phyloP scores from a whole-genome alignment of 1,284 basidiomycete species.

The Leccinum solheimii region DNA sequence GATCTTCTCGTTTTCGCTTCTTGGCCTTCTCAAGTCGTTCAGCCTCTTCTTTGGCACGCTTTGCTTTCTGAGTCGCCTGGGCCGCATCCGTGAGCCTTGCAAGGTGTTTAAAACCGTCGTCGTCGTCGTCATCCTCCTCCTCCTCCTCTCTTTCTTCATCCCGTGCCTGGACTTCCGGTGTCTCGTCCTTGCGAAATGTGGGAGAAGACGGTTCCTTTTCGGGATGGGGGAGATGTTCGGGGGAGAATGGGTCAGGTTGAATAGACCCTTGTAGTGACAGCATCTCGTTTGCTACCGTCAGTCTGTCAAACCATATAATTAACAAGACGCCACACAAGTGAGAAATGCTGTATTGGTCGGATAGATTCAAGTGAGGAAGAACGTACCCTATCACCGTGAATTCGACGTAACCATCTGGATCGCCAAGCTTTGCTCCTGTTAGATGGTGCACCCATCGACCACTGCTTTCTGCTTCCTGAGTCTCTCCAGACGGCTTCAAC shows the following conservation, averaged over 20 bases:
- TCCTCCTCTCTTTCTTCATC: constrained; percentile 26
- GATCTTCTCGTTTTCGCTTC: constrained; percentile 35
- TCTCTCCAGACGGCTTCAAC: constrained; percentile 28
- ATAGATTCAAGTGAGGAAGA: background rate
- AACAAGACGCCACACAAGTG: background rate
- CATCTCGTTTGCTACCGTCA: constrained; percentile 95
- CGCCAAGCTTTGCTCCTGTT: constrained; percentile 75
- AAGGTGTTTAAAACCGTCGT: constrained; percentile 39
- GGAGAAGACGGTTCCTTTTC: constrained; percentile 9
- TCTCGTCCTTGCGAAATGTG: constrained; percentile 10
- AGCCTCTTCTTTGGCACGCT: constrained; percentile 36
- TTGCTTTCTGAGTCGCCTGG: constrained; percentile 31
- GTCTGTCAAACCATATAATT: constrained; percentile 45
- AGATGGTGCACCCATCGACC: constrained; percentile 83
- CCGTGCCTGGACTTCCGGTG: constrained; percentile 28
- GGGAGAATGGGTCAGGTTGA: constrained; percentile 81
- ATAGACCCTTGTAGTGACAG: constrained; percentile 91
- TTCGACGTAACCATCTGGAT: constrained; percentile 64
- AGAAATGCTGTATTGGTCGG: background rate
- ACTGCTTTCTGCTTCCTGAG: constrained; percentile 41
- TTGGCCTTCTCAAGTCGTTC: constrained; percentile 34
- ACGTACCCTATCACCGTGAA: constrained; percentile 90
- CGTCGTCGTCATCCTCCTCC: constrained; percentile 32
- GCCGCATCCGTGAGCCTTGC: constrained; percentile 36
- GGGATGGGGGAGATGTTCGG: constrained; percentile 48